phyloP scores from a whole-genome alignment of 1,139 yeast species.

The Candida smagusa region DNA sequence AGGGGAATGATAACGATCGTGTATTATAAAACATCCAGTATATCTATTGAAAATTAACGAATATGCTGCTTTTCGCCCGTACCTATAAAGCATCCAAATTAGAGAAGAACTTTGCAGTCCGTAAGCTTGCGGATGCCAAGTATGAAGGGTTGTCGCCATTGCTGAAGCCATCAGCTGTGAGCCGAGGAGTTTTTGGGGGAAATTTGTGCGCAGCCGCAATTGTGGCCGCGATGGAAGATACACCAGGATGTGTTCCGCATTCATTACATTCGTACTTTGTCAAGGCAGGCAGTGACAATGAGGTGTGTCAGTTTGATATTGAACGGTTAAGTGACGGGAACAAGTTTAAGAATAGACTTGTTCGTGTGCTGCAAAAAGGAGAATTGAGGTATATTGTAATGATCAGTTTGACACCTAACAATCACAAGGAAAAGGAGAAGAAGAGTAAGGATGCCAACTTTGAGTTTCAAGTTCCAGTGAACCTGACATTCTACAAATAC shows the following conservation, averaged over 20 bases:
- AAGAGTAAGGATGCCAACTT: conserved; percentile 18
- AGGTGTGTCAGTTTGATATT: conserved; percentile 28
- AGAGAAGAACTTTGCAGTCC: conserved; percentile 11
- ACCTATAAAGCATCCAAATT: conserved; percentile 6
- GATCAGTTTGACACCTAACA: conserved; percentile 28
- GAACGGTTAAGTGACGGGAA: conserved; percentile 31
- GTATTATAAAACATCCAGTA: neutral
- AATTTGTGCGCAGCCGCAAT: conserved; percentile 41
- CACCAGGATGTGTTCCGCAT: conserved; percentile 36
- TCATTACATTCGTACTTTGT: conserved; percentile 43
- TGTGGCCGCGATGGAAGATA: conserved; percentile 37
- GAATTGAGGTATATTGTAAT: conserved; percentile 31
- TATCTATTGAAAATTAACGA: neutral
- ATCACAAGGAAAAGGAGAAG: conserved; percentile 15
- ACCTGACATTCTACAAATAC: conserved; percentile 24
- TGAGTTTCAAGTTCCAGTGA: conserved; percentile 32
- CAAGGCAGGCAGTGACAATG: conserved; percentile 34
- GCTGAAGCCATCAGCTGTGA: conserved; percentile 27
- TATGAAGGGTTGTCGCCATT: conserved; percentile 33
- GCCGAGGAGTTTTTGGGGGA: conserved; percentile 45
- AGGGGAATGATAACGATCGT: neutral
- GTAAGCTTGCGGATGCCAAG: conserved; percentile 8
- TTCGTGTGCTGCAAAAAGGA: conserved; percentile 27
- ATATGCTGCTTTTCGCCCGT: conserved; percentile 5
- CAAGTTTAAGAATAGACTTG: conserved; percentile 31